Evolutionary conservation across 1,284 basidiomycete species (phyloP), one percentile per base, ranked within the genome.

Genomic region (Xanthoconium separans): DNA sequence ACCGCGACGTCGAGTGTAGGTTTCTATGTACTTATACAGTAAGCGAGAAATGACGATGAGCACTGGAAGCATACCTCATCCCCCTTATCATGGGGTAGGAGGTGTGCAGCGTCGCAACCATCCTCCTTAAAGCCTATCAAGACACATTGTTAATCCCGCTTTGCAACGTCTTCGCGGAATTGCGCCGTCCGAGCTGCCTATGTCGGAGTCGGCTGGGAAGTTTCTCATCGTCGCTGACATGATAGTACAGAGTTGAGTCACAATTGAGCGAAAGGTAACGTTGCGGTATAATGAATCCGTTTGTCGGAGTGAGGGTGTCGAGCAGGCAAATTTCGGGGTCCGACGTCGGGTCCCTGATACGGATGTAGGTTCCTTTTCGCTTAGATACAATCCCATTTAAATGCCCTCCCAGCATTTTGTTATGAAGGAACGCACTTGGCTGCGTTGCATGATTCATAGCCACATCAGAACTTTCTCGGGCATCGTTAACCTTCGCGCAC

Each of bases 211-310:
- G 11, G 39, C 16, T 16, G 55, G 52, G 24, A 47, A 39, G 8
- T n/a, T 10, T 46, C 43, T 54, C 55, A 0, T 6, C 44, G 13
- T 44, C 29, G 22, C 27, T 51, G 42, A 11, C 43, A 41, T 51
- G 53, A 55, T 55, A 55, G 29, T 42, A 55, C 10, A 54, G 18
- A 42, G n/a, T n/a, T n/a, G n/a, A n/a, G n/a, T n/a, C n/a, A n/a
- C n/a, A n/a, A n/a, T n/a, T n/a, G n/a, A n/a, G n/a, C n/a, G n/a
- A n/a, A n/a, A n/a, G n/a, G n/a, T n/a, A n/a, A n/a, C n/a, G n/a
- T n/a, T n/a, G n/a, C n/a, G n/a, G n/a, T n/a, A n/a, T n/a, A n/a
- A n/a, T n/a, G n/a, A n/a, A n/a, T n/a, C n/a, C n/a, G n/a, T n/a
- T n/a, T n/a, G n/a, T n/a, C n/a, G n/a, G n/a, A n/a, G n/a, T n/a